These are phyloP conservation scores for Kodamaea fungicola DNA, from an alignment of 1,139 yeast species.

Conservation along the genomic window DNA sequence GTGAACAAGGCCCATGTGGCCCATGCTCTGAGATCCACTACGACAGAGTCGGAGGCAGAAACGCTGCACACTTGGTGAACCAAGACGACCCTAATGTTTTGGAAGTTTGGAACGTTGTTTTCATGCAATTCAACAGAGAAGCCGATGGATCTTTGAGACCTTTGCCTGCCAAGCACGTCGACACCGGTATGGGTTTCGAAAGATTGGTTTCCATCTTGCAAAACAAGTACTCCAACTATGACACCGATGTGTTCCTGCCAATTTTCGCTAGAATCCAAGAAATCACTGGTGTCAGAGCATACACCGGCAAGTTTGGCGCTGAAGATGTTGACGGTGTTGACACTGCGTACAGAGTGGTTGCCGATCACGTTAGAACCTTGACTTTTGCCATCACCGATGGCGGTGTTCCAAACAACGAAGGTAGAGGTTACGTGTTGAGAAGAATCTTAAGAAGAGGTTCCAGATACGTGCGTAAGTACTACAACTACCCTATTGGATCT, in stretches of 20 bases:
- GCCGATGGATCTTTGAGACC: constrained; percentile 75
- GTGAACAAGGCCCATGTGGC: constrained; percentile 99
- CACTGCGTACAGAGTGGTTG: constrained; percentile 96
- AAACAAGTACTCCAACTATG: constrained; percentile 87
- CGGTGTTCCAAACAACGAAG: constrained; percentile 98
- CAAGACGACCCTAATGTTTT: constrained; percentile 96
- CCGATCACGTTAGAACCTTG: constrained; percentile 96
- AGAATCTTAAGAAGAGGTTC: constrained; percentile 97
- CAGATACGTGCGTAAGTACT: constrained; percentile 92
- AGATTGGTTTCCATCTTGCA: constrained; percentile 93
- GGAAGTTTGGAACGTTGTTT: constrained; percentile 97
- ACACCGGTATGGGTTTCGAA: constrained; percentile 98
- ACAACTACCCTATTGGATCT: constrained; percentile 91
- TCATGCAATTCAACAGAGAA: constrained; percentile 95
- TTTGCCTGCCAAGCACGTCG: constrained; percentile 91
- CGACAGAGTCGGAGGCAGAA: constrained; percentile 97
- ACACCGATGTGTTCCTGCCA: constrained; percentile 94
- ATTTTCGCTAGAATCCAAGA: constrained; percentile 81
- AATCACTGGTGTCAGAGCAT: constrained; percentile 88
- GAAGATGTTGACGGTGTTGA: constrained; percentile 94
- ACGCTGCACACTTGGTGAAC: constrained; percentile 85
- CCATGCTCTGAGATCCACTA: constrained; percentile 98
- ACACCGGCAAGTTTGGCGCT: constrained; percentile 86
- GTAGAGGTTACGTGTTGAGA: constrained; percentile 96
- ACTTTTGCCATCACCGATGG: constrained; percentile 97